These are phyloP conservation scores for Triangularia verruculosa DNA, from an alignment of 2,329 filamentous ascomycete species.

Conservation along the genomic window DNA sequence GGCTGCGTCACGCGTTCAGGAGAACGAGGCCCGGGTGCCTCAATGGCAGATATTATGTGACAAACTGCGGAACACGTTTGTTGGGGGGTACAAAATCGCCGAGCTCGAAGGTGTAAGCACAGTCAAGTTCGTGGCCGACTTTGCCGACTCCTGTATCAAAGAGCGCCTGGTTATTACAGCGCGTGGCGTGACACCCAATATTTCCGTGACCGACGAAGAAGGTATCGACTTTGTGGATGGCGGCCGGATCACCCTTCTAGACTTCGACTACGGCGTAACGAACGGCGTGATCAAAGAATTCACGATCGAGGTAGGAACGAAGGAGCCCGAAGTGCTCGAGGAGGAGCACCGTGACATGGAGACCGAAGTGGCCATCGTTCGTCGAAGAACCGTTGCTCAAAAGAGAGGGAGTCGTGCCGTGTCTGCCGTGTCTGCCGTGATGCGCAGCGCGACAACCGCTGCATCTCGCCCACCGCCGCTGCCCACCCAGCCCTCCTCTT, in stretches of 20 bases:
- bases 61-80: constrained; percentile 66
- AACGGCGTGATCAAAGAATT: constrained; percentile 58
- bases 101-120: constrained; percentile 64
- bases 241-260: constrained; percentile 67
- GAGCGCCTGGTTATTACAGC: constrained; percentile 69
- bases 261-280: constrained; percentile 63
- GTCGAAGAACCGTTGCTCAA: constrained; percentile 68
- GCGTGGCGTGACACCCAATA: constrained; percentile 61
- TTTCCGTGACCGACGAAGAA: constrained; percentile 63
- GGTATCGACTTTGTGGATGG: constrained; percentile 75
- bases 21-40: constrained; percentile 45
- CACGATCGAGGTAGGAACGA: constrained; percentile 71
- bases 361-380: constrained; percentile 74
- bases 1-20: constrained; percentile 37
- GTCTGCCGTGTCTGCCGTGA: constrained; percentile 40
- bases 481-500: constrained; percentile 24
- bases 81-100: constrained; percentile 63
- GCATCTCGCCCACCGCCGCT: constrained; percentile 32
- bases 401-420: constrained; percentile 48
- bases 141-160: constrained; percentile 45
- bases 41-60: constrained; percentile 70
- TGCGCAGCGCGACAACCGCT: constrained; percentile 48
- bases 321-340: constrained; percentile 65
- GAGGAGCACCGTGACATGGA: constrained; percentile 74
- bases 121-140: constrained; percentile 68